phyloP scores from a whole-genome alignment of 805 yeast species.

The Yarrowia sp. region DNA sequence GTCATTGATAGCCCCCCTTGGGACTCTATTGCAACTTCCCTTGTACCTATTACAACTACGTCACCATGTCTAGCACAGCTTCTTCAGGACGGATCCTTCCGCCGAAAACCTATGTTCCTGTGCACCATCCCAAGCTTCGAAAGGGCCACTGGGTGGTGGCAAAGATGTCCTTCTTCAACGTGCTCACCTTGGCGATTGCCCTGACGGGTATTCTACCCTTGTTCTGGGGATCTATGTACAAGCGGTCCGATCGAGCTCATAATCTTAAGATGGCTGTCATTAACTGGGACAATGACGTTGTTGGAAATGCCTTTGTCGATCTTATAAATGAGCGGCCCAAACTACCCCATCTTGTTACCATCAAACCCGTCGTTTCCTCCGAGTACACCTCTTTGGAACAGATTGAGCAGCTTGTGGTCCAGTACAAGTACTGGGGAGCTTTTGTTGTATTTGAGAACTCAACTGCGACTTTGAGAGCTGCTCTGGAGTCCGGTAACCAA shows the following conservation, averaged over 20 bases:
- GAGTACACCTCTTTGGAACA: conserved; percentile 39
- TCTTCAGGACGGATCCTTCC: background rate
- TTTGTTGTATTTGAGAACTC: conserved; percentile 52
- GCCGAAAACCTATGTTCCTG: conserved; percentile 1
- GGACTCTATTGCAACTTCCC: too few species aligned
- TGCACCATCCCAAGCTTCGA: background rate
- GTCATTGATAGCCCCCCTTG: too few species aligned
- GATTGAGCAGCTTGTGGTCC: conserved; percentile 46
- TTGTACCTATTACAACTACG: too few species aligned
- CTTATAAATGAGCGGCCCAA: conserved; percentile 14
- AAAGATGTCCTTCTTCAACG: background rate
- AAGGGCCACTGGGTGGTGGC: conserved; percentile 9
- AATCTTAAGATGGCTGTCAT: conserved; percentile 44
- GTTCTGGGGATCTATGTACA: conserved; percentile 50
- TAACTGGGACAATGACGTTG: conserved; percentile 38
- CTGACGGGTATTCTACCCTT: conserved; percentile 43
- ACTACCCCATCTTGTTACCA: conserved; percentile 36
- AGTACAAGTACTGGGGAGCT: conserved; percentile 61
- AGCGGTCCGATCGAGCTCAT: conserved; percentile 35
- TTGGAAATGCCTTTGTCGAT: conserved; percentile 23
- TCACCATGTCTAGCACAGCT: background rate
- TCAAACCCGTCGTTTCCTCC: conserved; percentile 31
- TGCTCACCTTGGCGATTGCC: conserved; percentile 22
- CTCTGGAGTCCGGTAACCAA: conserved; percentile 36
- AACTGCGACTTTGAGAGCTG: conserved; percentile 41